phyloP scores from a whole-genome alignment of 306 rosid genomes.

The Casuarina equisetifolia region DNA sequence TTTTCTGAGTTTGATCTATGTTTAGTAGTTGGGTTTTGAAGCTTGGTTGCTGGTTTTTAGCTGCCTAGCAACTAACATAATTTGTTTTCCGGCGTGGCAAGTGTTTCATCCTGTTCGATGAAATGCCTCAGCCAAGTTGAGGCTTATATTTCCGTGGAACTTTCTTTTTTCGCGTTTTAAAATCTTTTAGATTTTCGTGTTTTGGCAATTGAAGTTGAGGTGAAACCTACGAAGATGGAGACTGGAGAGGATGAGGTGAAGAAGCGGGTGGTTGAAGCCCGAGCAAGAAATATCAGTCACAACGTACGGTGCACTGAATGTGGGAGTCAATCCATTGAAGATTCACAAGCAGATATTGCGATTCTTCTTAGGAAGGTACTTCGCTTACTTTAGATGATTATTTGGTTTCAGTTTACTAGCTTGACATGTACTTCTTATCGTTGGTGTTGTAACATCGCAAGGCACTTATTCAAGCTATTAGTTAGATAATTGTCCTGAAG shows the following conservation, averaged over 20 bases:
- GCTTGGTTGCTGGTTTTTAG: not conserved
- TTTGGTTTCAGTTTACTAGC: not conserved
- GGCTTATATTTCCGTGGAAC: not conserved
- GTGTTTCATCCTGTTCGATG: slow-evolving; percentile 36
- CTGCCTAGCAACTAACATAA: not conserved
- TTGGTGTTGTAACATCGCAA: not conserved
- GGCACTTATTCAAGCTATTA: not conserved
- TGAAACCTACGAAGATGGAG: slow-evolving; percentile 46
- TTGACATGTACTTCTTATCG: not conserved
- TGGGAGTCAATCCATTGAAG: slow-evolving; percentile 98
- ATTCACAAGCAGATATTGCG: slow-evolving; percentile 95
- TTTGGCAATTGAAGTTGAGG: slow-evolving; percentile 21
- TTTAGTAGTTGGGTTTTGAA: not conserved
- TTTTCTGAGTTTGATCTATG: not conserved
- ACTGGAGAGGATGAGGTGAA: slow-evolving; percentile 62
- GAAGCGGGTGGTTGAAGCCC: slow-evolving; percentile 63
- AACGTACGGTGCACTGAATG: slow-evolving; percentile 95
- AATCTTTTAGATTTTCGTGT: slow-evolving; percentile 11
- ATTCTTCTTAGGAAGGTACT: slow-evolving; percentile 88
- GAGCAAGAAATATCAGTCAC: slow-evolving; percentile 89
- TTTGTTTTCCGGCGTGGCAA: slow-evolving; percentile 2
- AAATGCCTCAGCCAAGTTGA: slow-evolving; percentile 32
- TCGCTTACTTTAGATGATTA: not conserved
- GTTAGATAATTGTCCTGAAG: not conserved
- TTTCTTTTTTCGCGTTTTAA: not conserved